Percentiles rank a stretch among this genome's conserved stretches.
Evolutionary conservation across 2,329 filamentous ascomycete species (phyloP).

Genomic region (Magnaporthales sp.): DNA sequence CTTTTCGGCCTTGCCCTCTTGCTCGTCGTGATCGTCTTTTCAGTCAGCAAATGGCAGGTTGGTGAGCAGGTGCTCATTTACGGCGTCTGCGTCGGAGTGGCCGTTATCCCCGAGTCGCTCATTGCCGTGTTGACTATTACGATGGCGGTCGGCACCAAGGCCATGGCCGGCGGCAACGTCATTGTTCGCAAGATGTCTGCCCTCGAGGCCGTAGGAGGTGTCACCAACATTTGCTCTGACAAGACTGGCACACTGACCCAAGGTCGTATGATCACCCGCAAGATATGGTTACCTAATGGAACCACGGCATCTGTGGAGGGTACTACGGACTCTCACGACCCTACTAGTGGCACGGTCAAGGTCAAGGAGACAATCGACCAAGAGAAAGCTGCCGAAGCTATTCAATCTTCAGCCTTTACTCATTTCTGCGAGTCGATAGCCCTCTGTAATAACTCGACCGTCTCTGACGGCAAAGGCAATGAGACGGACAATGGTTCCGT

Average conservation of each 20-base stretch:
- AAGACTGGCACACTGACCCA: conserved; percentile 58
- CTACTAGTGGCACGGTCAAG: conserved; percentile 5
- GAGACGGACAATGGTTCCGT: conserved; percentile 10
- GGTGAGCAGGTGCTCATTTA: conserved; percentile 53
- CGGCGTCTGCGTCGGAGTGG: conserved; percentile 48
- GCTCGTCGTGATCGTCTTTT: conserved; percentile 57
- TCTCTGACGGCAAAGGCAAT: conserved; percentile 33
- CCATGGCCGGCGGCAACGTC: conserved; percentile 35
- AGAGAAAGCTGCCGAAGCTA: conserved; percentile 16
- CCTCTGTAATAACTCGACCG: conserved; percentile 51
- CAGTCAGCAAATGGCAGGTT: conserved; percentile 42
- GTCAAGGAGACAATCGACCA: conserved; percentile 29
- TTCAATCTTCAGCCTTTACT: conserved; percentile 24
- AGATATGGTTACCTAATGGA: conserved; percentile 50
- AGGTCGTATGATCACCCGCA: conserved; percentile 50
- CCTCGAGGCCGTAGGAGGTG: conserved; percentile 46
- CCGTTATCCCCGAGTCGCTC: conserved; percentile 54
- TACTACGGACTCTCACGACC: conserved; percentile 22
- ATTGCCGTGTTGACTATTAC: conserved; percentile 61
- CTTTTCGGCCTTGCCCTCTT: conserved; percentile 55
- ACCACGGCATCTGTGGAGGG: conserved; percentile 47
- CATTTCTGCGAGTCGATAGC: conserved; percentile 46
- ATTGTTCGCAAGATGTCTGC: conserved; percentile 49
- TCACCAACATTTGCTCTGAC: conserved; percentile 47
- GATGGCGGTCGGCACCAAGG: conserved; percentile 50